Base-by-base conservation (phyloP, 2,329 filamentous ascomycete species). In the Fusarium siculi region DNA sequence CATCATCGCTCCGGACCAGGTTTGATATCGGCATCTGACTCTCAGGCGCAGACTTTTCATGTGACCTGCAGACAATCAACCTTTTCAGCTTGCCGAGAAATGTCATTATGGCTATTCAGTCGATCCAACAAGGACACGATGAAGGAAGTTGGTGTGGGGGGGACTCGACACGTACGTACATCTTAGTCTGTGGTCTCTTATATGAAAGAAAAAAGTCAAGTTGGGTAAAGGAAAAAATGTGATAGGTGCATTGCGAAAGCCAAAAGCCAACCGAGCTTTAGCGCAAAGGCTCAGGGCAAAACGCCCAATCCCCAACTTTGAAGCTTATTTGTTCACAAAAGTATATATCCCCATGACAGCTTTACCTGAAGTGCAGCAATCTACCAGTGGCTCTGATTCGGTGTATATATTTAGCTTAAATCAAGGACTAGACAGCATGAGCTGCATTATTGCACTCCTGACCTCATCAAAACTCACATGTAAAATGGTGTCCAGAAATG, bases 401-500 rank as follows among this genome's bases (percentile, higher is more conserved):
- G 7, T 9, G 18, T 16, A 4, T 10, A 23, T 1, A 4, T 42
- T 42, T 42, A 0, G 14, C 9, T 16, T 23, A 15, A 28, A 7
- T 3, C 8, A 3, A 18, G 46, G 7, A 32, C 1, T 32, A 14
- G 28, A 32, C 19, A 8, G 5, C 21, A 14, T 32, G 10, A 18
- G 21, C 28, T 23, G 3, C 11, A 5, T 47, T n/a, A 32, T 10
- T 18, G 12, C 16, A 25, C 11, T 23, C 30, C n/a, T 25, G 18
- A n/a, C 30, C 16, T 19, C 30, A 1, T 11, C 9, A 5, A 19
- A 10, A 19, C 21, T 25, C 12, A 15, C 14, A 15, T 36, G 5
- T n/a, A 11, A 4, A 8, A 23, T 34, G 5, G 11, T 0, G 3
- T 19, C 11, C 4, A 7, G 3, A 9, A 12, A 9, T n/a, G 10